phyloP scores from a whole-genome alignment of 2,329 filamentous ascomycete genomes.

The Penicillium vulpinum region DNA sequence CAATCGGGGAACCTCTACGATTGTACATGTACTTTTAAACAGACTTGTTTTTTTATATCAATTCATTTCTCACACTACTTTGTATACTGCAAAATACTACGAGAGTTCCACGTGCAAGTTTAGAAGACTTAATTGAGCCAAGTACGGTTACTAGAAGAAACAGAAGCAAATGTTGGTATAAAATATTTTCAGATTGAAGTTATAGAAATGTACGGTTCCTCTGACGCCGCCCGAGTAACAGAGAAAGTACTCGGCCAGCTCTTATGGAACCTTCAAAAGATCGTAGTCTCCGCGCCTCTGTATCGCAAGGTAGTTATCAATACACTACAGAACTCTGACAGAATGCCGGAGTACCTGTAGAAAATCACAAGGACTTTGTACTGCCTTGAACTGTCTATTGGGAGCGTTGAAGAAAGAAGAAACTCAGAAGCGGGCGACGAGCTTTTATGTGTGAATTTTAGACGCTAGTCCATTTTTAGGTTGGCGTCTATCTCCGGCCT shows the following conservation, averaged over 20 bases:
- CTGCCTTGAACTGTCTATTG: constrained; percentile 83
- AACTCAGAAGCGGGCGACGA: constrained; percentile 16
- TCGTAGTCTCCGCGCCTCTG: constrained; percentile 58
- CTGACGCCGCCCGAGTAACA: constrained; percentile 82
- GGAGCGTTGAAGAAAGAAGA: constrained; percentile 62
- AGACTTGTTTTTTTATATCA: constrained; percentile 20
- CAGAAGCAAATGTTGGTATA: too few species aligned
- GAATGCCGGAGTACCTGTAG: constrained; percentile 64
- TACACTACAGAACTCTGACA: constrained; percentile 60
- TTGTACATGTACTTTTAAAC: constrained; percentile 40
- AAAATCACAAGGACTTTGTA: constrained; percentile 49
- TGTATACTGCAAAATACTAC: constrained; percentile 18
- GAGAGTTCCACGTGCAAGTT: neutral
- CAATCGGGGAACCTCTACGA: constrained; percentile 23
- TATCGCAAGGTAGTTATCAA: constrained; percentile 67
- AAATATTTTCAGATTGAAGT: too few species aligned
- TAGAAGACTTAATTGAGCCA: neutral
- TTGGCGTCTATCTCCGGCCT: constrained; percentile 10
- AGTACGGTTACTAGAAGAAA: neutral
- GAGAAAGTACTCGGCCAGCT: constrained; percentile 67
- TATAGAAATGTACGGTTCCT: constrained; percentile 66
- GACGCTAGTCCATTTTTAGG: constrained; percentile 32
- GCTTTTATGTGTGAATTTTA: constrained; percentile 22
- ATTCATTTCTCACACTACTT: constrained; percentile 16
- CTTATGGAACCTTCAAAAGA: constrained; percentile 63